Evolutionary conservation across 163 green algal genomes (phyloP).

Genomic region (Scenedesmus sp.): DNA sequence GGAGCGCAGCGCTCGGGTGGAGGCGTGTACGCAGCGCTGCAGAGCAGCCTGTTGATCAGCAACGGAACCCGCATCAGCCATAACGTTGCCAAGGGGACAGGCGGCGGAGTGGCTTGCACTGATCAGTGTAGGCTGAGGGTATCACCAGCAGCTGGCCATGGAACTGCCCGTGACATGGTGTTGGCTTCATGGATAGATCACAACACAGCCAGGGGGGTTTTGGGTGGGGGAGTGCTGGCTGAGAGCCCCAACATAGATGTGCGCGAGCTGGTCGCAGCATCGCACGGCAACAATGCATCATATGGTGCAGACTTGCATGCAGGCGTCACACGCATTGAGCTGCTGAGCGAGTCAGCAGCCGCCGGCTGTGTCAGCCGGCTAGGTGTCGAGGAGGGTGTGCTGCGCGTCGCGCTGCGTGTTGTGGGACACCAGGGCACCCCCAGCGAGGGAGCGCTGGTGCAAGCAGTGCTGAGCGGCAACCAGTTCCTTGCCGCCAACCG

Average conservation of each 20-base stretch:
- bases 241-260: background rate
- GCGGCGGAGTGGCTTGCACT: background rate
- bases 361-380: background rate
- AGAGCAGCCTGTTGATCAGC: background rate
- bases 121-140: background rate
- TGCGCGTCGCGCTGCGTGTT: background rate
- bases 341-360: background rate
- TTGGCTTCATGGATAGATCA: background rate
- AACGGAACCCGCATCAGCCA: background rate
- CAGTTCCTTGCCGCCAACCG: slow-evolving; percentile 10
- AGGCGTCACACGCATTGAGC: background rate
- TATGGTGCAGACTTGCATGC: slow-evolving; percentile 3
- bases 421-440: background rate
- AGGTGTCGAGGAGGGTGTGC: background rate
- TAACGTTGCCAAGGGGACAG: background rate
- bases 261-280: background rate
- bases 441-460: slow-evolving; percentile 12
- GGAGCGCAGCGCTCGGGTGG: background rate
- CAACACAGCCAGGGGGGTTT: background rate
- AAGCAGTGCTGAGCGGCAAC: slow-evolving; percentile 4
- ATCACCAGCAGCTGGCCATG: background rate
- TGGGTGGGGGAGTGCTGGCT: background rate
- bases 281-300: slow-evolving; percentile 3
- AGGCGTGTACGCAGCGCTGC: background rate
- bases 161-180: background rate